These are phyloP conservation scores for Rhodamnia argentea DNA, from an alignment of 345 rosid species.

Conservation along the genomic window DNA sequence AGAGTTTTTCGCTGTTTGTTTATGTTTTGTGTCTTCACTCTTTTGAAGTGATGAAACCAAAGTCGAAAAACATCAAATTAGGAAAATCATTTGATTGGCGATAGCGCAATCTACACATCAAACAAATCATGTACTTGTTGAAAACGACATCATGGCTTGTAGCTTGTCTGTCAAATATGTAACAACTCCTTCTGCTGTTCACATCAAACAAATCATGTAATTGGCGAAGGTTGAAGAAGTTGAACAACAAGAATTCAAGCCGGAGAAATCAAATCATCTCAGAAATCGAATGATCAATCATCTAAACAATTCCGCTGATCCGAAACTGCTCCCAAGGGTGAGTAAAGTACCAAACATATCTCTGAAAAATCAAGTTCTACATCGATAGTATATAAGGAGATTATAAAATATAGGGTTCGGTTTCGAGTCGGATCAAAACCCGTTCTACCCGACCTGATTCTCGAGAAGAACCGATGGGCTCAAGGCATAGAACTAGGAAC, in stretches of 20 bases:
- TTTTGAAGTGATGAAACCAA: not conserved
- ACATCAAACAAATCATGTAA: not conserved
- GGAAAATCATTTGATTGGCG: too few species aligned
- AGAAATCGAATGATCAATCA: conserved; percentile 53
- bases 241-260: too few species aligned
- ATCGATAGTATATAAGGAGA: not conserved
- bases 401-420: not conserved
- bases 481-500: too few species aligned
- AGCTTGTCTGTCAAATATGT: not conserved
- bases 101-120: not conserved
- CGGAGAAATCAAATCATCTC: conserved; percentile 5
- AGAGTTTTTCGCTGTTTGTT: not conserved
- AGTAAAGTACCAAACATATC: conserved; percentile 86
- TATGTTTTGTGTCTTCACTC: not conserved
- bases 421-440: too few species aligned
- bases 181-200: not conserved
- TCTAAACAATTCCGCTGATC: conserved; percentile 63
- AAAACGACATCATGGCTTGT: not conserved
- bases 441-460: too few species aligned
- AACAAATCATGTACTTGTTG: not conserved
- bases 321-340: conserved; percentile 90
- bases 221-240: not conserved
- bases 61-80: not conserved
- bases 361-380: not conserved
- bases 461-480: too few species aligned